Conservation (phyloP, 768 basidiomycete species). For the Naematelia aurantialba region DNA sequence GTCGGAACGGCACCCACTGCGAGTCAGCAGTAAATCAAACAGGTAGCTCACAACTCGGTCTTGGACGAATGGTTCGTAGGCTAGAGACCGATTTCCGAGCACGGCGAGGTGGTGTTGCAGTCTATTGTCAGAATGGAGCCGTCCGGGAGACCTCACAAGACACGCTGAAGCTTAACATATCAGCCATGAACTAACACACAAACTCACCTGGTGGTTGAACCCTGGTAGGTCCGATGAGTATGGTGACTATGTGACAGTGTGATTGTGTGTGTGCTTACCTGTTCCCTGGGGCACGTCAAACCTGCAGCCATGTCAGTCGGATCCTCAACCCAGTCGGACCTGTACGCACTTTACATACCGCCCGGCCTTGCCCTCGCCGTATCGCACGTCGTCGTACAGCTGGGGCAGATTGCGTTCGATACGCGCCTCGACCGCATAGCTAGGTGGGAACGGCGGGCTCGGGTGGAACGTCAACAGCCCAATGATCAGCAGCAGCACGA, state of each 20-base stretch:
- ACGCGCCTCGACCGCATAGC: constrained; percentile 32
- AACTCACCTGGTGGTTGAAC: constrained; percentile 45
- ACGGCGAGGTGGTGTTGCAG: constrained; percentile 46
- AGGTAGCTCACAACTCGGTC: constrained; percentile 35
- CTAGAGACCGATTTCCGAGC: constrained; percentile 37
- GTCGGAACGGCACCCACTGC: constrained; percentile 29
- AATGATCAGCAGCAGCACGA: constrained; percentile 13
- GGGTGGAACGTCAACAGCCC: constrained; percentile 15
- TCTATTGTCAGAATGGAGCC: constrained; percentile 13
- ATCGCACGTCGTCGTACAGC: constrained; percentile 13
- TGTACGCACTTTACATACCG: constrained; percentile 40
- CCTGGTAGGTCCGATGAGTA: constrained; percentile 11
- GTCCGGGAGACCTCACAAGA: constrained; percentile 28
- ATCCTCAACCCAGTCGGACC: neutral
- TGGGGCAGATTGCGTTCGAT: constrained; percentile 23
- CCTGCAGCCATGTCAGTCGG: constrained; percentile 11
- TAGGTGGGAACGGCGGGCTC: constrained; percentile 43
- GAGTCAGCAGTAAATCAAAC: neutral
- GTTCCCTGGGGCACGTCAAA: constrained; percentile 45
- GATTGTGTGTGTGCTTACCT: constrained; percentile 12
- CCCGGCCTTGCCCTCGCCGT: constrained; percentile 30
- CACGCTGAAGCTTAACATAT: constrained; percentile 34
- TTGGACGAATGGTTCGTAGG: constrained; percentile 44
- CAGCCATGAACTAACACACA: neutral
- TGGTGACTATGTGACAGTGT: neutral